These are phyloP conservation scores for Coemansia sp. DNA, from an alignment of 192 early-diverging fungal genomes.

Conservation along the genomic window DNA sequence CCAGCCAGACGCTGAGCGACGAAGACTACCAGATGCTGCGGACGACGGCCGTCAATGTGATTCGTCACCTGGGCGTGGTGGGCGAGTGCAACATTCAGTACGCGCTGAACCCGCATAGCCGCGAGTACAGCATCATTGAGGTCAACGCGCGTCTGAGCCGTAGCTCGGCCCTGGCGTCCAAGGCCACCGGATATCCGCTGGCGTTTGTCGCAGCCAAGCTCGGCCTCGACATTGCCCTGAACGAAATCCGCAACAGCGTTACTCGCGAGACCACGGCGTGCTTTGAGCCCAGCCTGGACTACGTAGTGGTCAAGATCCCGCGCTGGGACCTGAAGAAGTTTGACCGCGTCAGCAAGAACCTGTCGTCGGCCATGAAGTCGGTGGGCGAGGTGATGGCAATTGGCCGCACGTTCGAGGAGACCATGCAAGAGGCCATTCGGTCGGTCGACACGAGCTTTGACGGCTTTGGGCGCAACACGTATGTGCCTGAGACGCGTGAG, in stretches of 20 bases:
- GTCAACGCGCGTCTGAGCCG: conserved; percentile 96
- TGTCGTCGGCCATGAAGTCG: conserved; percentile 93
- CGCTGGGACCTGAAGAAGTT: conserved; percentile 97
- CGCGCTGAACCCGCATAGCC: conserved; percentile 88
- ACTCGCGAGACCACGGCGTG: conserved; percentile 95
- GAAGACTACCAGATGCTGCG: conserved; percentile 99
- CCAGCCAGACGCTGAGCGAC: conserved; percentile 94
- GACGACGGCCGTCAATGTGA: conserved; percentile 92
- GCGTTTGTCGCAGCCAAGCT: conserved; percentile 98
- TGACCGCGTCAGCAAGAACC: conserved; percentile 83
- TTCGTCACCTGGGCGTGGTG: conserved; percentile 96
- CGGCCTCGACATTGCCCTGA: conserved; percentile 88
- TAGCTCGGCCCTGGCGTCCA: conserved; percentile 90
- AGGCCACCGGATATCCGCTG: conserved; percentile 97
- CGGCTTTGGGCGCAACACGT: conserved; percentile 77
- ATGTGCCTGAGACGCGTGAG: conserved; percentile 57
- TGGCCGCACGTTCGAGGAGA: conserved; percentile 96
- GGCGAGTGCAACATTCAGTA: conserved; percentile 99
- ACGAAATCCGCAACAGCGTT: conserved; percentile 91
- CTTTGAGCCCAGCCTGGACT: conserved; percentile 97
- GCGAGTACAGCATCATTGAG: conserved; percentile 98
- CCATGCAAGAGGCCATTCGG: conserved; percentile 93
- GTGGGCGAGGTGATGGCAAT: conserved; percentile 99
- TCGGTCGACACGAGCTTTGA: conserved; percentile 84
- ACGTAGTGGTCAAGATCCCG: conserved; percentile 82